Conservation (phyloP, 78 protist genomes). For the Dictyostelium purpureum region DNA sequence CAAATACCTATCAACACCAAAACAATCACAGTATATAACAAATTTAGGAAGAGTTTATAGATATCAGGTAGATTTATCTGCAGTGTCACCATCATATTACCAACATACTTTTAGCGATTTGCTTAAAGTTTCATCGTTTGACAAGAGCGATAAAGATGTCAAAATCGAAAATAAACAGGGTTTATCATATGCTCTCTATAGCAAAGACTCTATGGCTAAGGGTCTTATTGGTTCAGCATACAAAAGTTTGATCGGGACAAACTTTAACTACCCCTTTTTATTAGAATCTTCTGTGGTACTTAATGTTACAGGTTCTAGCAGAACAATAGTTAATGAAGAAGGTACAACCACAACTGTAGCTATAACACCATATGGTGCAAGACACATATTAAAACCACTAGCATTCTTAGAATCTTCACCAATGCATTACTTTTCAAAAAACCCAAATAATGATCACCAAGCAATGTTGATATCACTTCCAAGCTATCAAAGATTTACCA, state of each 20-base stretch:
- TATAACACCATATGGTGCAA: no score
- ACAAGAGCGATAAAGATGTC: neutral
- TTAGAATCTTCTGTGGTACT: neutral
- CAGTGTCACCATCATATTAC: neutral
- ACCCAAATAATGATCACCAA: slow-evolving; percentile 54
- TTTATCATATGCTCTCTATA: neutral
- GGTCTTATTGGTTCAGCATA: neutral
- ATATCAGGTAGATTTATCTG: neutral
- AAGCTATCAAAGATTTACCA: slow-evolving; percentile 1
- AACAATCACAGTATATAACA: no score
- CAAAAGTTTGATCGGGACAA: neutral
- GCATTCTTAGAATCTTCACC: slow-evolving; percentile 71
- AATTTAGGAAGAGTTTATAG: neutral
- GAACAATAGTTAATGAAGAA: no score
- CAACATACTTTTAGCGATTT: neutral
- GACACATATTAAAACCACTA: slow-evolving; percentile 16
- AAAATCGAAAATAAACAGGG: neutral
- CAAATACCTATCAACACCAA: neutral
- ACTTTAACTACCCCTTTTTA: neutral
- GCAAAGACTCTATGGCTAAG: neutral
- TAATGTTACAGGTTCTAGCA: neutral
- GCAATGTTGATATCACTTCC: slow-evolving; percentile 77
- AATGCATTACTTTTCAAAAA: slow-evolving; percentile 5
- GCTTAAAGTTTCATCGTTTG: neutral
- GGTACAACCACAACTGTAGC: no score